phyloP scores from a whole-genome alignment of 176 grass and related monocot species.

The Calamus simplicifolius region DNA sequence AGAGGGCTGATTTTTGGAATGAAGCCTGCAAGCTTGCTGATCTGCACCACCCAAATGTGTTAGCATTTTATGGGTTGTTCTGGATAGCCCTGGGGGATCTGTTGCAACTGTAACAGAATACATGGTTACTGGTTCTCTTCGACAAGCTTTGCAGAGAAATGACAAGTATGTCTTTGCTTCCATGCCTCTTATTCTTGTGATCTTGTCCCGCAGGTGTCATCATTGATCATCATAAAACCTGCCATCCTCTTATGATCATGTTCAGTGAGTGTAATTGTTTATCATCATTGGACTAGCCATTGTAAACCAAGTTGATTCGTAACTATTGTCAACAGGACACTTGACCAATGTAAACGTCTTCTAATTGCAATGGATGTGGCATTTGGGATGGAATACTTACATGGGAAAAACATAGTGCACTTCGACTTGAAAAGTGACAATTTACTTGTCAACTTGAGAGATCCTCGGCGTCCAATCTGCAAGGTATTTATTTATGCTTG shows the following conservation, averaged over 20 bases:
- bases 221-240: too few species aligned
- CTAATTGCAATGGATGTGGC: constrained; percentile 98
- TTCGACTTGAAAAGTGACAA: constrained; percentile 99
- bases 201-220: background rate
- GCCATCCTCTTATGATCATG: too few species aligned
- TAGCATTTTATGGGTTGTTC: constrained; percentile 96
- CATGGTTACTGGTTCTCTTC: constrained; percentile 98
- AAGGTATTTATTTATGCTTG: constrained; percentile 38
- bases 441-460: constrained; percentile 92
- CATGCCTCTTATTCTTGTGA: constrained; percentile 3
- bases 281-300: too few species aligned
- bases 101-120: constrained; percentile 97
- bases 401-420: constrained; percentile 95
- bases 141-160: constrained; percentile 85
- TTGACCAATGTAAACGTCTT: constrained; percentile 62
- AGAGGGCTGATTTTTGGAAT: constrained; percentile 96
- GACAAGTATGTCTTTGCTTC: constrained; percentile 57
- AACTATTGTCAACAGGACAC: constrained; percentile 42
- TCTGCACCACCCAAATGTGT: constrained; percentile 97
- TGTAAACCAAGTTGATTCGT: background rate
- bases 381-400: constrained; percentile 99
- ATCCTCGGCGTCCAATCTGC: constrained; percentile 93
- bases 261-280: too few species aligned
- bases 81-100: constrained; percentile 76
- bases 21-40: constrained; percentile 78